Evolutionary conservation across 1,284 basidiomycete genomes (phyloP), one percentile per base, ranked within the genome.

Genomic region (Nidula niveotomentosa): DNA sequence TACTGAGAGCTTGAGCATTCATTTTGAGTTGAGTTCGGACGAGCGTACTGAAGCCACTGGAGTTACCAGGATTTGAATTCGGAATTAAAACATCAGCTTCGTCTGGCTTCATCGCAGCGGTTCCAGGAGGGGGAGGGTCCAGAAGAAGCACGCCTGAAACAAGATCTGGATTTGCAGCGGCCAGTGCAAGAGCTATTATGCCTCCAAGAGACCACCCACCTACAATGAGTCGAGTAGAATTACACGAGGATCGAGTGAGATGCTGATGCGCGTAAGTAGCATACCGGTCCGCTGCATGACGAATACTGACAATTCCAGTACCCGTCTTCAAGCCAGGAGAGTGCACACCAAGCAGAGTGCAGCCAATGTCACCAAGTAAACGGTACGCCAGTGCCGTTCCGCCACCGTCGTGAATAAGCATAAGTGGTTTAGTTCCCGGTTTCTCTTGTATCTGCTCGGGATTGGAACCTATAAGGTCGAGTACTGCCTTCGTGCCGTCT

Each of bases 151-250:
- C 52, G 13, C 52, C 52, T 23, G 52, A 17, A 10, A 53, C 52
- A 30, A 53, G 41, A 30, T 53, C 52, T 13, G 52, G 52, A 48
- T 49, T 30, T 8, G 44, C 44, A 6, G 44, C 52, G 15, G 52
- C 52, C 30, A 53, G 30, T 15, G 52, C 18, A n/a, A 53, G 13
- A 6, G 52, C 41, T n/a, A 53, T 47, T 18, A 37, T 53, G 12
- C 52, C 52, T 8, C 52, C 52, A 18, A 53, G 44, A 15, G 52
- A 53, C 52, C 52, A 53, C 17, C 52, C 52, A 13, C 52, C 52
- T 8, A 53, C 41, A 8, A 48, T 10, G 33, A 53, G n/a, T n/a
- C 36, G 18, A 6, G 52, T 30, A 17, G 23, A 41, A 17, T 5
- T 13, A 36, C 10, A 15, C 12, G 15, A 12, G 30, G 23, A 10